Evolutionary conservation across 768 basidiomycete species (phyloP), one percentile per base, ranked within the genome.

Genomic region (Coprinopsis sp.): DNA sequence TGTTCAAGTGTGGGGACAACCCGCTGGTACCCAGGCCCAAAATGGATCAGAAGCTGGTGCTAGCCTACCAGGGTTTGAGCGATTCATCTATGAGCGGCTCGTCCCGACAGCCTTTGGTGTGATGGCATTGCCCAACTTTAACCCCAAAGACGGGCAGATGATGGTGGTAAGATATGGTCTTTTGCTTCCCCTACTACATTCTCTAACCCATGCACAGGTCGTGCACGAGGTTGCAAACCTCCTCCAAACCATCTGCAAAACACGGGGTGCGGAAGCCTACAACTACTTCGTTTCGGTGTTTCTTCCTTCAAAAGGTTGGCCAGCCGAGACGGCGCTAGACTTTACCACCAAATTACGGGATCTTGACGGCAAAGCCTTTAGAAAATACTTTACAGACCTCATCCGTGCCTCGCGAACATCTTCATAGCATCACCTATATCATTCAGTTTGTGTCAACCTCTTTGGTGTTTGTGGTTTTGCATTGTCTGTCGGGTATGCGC

Each of bases 281-380:
- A 78, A 84, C 44, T 95, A 85, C 64, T 79, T 99, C 57, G 65
- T 83, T 11, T 72, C 71, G 42, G 78, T 82, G 23, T 91, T 91
- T 66, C 77, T 99, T 16, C 94, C 96, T 1, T 81, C 91, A 7
- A 82, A 95, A 67, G 80, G 84, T 51, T 93, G 92, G 79, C 93
- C 96, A 25, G 66, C 76, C 18, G 81, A 87, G 34, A 81, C 76
- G 22, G 84, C 88, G 3, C 51, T 82, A 34, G 87, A 93, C 53
- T 91, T 96, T 52, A 77, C 83, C 1, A 75, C 76, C 14, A 89
- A 89, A 61, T 64, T 92, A 55, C 77, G 81, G 49, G 82, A 81
- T 62, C 64, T 86, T 47, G 90, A 92, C 58, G 69, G 72, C 54
- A 91, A 86, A 61, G 68, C 63, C 28, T 92, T 92, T 69, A 75